phyloP scores from a whole-genome alignment of 306 rosid genomes.

The Quercus alba region DNA sequence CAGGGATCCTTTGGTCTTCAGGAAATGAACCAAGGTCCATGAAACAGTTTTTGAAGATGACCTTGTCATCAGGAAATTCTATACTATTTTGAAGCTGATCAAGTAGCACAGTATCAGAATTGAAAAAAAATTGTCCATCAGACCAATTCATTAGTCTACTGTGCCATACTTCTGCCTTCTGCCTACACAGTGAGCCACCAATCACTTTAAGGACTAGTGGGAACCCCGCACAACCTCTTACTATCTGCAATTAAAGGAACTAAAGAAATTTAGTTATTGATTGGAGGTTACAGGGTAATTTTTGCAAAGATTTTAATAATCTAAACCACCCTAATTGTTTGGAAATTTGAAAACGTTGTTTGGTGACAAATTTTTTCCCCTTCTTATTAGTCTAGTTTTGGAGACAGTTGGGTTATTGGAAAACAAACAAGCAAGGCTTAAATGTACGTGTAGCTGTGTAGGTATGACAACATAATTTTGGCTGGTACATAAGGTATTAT shows the following conservation, averaged over 20 bases:
- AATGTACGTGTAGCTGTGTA: neutral
- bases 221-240: constrained; percentile 16
- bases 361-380: too few relatives aligned
- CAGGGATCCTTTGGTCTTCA: constrained; percentile 6
- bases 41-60: constrained; percentile 25
- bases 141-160: constrained; percentile 6
- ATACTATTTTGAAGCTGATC: constrained; percentile 21
- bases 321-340: too few relatives aligned
- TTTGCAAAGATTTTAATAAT: too few relatives aligned
- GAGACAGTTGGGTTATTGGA: too few relatives aligned
- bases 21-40: constrained; percentile 62
- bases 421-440: neutral
- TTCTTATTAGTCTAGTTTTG: too few relatives aligned
- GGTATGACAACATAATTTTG: neutral
- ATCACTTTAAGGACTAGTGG: constrained; percentile 26
- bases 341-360: too few relatives aligned
- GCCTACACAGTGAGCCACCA: constrained; percentile 19
- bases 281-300: neutral
- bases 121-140: constrained; percentile 9
- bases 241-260: constrained; percentile 17
- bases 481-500: neutral
- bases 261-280: neutral
- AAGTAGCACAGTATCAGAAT: constrained; percentile 11
- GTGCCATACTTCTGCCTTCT: constrained; percentile 17
- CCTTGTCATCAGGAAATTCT: constrained; percentile 18